Conservation (phyloP, 768 basidiomycete genomes). For the Termitomyces sp. region DNA sequence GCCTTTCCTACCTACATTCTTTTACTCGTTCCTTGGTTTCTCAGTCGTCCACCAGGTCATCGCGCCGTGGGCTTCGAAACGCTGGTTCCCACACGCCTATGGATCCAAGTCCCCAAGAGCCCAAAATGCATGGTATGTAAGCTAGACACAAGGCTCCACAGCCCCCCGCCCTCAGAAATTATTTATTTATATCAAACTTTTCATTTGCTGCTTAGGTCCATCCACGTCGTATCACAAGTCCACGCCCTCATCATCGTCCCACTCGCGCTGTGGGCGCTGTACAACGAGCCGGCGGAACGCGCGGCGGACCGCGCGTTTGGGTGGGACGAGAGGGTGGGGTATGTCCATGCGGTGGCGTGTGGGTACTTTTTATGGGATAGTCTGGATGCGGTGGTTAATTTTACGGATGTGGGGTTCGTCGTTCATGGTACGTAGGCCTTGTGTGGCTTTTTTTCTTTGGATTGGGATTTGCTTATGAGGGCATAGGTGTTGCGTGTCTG, state of each 20-base stretch:
- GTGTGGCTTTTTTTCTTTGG: too few species aligned
- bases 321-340: constrained; percentile 55
- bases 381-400: constrained; percentile 63
- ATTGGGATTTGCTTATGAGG: too few species aligned
- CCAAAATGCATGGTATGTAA: constrained; percentile 45
- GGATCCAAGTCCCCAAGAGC: constrained; percentile 38
- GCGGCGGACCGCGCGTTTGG: constrained; percentile 68
- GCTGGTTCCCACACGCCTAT: constrained; percentile 44
- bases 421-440: constrained; percentile 51
- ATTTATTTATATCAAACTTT: too few species aligned
- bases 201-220: constrained; percentile 39
- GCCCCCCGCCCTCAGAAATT: too few species aligned
- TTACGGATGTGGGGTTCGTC: constrained; percentile 67
- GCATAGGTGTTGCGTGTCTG: constrained; percentile 54
- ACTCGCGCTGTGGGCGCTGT: constrained; percentile 49
- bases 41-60: constrained; percentile 50
- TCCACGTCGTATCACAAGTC: constrained; percentile 66
- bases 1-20: constrained; percentile 47
- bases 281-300: constrained; percentile 33
- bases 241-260: constrained; percentile 68
- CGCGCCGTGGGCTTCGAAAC: constrained; percentile 46
- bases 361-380: constrained; percentile 90
- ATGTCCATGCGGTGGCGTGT: constrained; percentile 60
- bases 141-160: too few species aligned
- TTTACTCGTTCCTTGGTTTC: constrained; percentile 52